phyloP scores from a whole-genome alignment of 2,329 filamentous ascomycete species.

The Penicillium sp. region DNA sequence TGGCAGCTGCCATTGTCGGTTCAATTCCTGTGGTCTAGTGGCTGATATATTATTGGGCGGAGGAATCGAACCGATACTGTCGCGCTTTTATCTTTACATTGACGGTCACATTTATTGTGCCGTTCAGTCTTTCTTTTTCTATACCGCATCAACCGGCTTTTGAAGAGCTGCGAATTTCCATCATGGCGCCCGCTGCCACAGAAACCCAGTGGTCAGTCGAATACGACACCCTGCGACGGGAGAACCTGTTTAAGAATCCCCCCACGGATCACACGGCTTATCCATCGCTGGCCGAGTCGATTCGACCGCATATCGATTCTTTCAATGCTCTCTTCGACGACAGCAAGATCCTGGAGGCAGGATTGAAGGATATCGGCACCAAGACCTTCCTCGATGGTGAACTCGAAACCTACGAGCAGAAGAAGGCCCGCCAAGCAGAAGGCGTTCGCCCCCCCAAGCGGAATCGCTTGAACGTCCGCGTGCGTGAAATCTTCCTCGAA shows the following conservation, averaged over 20 bases:
- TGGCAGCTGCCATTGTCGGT: slow-evolving; percentile 27
- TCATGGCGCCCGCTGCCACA: slow-evolving; percentile 58
- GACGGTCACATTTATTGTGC: slow-evolving; percentile 9
- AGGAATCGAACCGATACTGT: slow-evolving; percentile 4
- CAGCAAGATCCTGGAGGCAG: slow-evolving; percentile 71
- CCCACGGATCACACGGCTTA: slow-evolving; percentile 86
- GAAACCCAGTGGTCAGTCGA: slow-evolving; percentile 76
- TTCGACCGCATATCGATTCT: slow-evolving; percentile 88
- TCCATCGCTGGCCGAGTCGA: slow-evolving; percentile 78
- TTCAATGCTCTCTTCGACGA: slow-evolving; percentile 86
- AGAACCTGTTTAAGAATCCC: slow-evolving; percentile 84
- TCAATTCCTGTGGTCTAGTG: slow-evolving; percentile 23
- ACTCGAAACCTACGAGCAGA: slow-evolving; percentile 41
- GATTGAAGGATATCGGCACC: slow-evolving; percentile 81
- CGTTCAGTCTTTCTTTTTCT: slow-evolving; percentile 15
- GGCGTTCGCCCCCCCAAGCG: slow-evolving; percentile 54
- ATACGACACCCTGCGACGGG: slow-evolving; percentile 80
- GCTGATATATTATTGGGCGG: slow-evolving; percentile 15
- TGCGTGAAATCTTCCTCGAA: slow-evolving; percentile 78
- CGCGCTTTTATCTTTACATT: neutral
- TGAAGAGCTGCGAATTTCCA: slow-evolving; percentile 18
- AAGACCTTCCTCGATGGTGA: slow-evolving; percentile 85
- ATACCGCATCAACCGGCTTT: slow-evolving; percentile 3
- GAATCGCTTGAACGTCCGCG: slow-evolving; percentile 74
- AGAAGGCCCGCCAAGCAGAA: slow-evolving; percentile 49